Conservation (phyloP, 306 rosid species). For the Pyrus pyrifolia region DNA sequence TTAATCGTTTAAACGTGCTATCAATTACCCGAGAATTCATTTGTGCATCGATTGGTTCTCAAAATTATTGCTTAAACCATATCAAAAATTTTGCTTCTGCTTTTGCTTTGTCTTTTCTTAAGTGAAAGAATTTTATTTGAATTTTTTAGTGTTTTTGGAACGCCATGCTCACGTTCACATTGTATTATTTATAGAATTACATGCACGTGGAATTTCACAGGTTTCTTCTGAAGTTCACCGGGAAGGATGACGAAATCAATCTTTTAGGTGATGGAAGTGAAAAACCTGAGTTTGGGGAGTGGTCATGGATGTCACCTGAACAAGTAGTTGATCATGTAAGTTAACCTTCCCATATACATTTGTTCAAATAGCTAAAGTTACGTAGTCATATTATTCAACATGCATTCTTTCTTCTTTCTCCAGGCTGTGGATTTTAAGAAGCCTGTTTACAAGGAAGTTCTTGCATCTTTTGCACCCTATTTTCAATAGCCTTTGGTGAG, state of each 20-base stretch:
- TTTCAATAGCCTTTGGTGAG: slow-evolving; percentile 27
- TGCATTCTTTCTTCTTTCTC: slow-evolving; percentile 1
- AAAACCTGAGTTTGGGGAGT: slow-evolving; percentile 89
- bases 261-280: slow-evolving; percentile 91
- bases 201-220: slow-evolving; percentile 18
- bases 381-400: not conserved
- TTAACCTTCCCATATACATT: slow-evolving; percentile 10
- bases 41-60: not conserved
- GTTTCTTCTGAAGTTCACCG: slow-evolving; percentile 74
- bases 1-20: not conserved
- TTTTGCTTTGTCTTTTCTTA: not conserved
- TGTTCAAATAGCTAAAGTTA: not conserved
- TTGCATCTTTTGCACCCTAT: slow-evolving; percentile 52
- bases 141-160: not conserved
- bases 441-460: slow-evolving; percentile 81
- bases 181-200: not conserved
- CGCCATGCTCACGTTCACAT: not conserved
- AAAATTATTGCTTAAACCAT: not conserved
- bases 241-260: slow-evolving; percentile 76
- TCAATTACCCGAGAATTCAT: not conserved
- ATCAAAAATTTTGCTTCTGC: not conserved
- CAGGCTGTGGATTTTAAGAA: slow-evolving; percentile 90
- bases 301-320: slow-evolving; percentile 80
- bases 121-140: not conserved
- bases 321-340: slow-evolving; percentile 57